Conservation (phyloP, 441 rosid genomes). For the Geranium incanum region DNA sequence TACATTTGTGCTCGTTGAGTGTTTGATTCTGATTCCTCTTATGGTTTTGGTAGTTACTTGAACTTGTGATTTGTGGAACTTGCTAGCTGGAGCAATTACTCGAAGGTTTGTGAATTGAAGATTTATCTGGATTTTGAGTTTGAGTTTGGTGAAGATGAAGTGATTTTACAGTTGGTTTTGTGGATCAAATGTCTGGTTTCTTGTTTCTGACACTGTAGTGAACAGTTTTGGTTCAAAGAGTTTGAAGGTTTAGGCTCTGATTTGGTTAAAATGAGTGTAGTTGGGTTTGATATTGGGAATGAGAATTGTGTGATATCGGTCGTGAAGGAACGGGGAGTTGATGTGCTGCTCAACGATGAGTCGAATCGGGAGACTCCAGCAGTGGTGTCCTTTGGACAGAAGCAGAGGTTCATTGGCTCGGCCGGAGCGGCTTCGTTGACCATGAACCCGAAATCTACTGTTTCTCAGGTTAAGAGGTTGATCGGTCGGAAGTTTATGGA, state of each 20-base stretch:
- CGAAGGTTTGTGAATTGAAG: neutral
- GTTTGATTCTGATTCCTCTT: neutral
- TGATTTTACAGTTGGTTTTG: neutral
- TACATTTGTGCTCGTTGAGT: neutral
- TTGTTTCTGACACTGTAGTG: neutral
- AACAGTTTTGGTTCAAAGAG: neutral
- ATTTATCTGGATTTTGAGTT: neutral
- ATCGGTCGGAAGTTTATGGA: constrained; percentile 63
- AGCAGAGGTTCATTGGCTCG: constrained; percentile 79
- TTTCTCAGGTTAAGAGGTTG: constrained; percentile 75
- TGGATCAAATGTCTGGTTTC: neutral
- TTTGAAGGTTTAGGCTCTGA: neutral
- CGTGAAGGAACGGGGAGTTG: constrained; percentile 76
- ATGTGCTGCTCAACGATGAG: constrained; percentile 83
- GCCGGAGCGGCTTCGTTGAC: constrained; percentile 80
- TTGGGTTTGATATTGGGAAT: constrained; percentile 89
- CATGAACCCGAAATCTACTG: constrained; percentile 75
- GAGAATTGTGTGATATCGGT: constrained; percentile 77
- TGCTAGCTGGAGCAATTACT: neutral
- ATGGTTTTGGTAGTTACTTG: neutral
- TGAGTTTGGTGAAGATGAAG: neutral
- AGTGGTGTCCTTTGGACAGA: constrained; percentile 80
- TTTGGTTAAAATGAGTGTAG: constrained; percentile 53
- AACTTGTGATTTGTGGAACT: neutral
- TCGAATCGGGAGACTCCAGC: constrained; percentile 80